Evolutionary conservation across 2,329 filamentous ascomycete species (phyloP).

Genomic region (Fusarium sp.): DNA sequence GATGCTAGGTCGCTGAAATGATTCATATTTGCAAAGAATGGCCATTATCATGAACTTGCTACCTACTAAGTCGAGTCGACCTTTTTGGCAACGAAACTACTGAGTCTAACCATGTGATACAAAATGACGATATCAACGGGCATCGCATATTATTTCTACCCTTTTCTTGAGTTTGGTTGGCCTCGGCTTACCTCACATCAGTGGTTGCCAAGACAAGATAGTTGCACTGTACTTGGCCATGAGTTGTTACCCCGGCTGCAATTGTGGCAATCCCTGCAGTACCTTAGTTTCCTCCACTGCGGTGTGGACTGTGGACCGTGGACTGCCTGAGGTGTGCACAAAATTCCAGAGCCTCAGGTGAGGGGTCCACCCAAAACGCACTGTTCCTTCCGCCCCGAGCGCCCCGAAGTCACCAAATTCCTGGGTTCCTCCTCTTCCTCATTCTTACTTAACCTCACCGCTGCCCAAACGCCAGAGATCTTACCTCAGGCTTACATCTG

Average conservation of each 20-base stretch:
- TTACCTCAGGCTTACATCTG: constrained; percentile 1
- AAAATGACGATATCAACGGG: constrained; percentile 12
- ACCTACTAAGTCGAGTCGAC: not conserved
- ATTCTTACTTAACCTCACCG: constrained; percentile 31
- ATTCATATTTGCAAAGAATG: not conserved
- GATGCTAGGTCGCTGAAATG: constrained; percentile 6
- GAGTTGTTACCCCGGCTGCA: constrained; percentile 9
- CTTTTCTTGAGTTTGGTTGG: not conserved
- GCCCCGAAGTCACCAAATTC: constrained; percentile 30
- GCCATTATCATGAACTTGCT: not conserved
- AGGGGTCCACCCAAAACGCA: constrained; percentile 28
- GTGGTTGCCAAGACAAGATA: constrained; percentile 17
- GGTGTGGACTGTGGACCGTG: not conserved
- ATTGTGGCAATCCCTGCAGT: constrained; percentile 29
- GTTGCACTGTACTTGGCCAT: constrained; percentile 19
- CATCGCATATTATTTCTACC: not conserved
- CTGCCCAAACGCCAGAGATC: constrained; percentile 23
- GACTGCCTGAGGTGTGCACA: constrained; percentile 12
- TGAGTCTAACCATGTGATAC: not conserved
- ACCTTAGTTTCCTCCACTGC: constrained; percentile 9
- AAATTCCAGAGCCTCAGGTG: constrained; percentile 38
- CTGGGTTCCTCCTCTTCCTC: constrained; percentile 21
- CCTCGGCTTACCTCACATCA: constrained; percentile 8
- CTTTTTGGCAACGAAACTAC: not conserved
- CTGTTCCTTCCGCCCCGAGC: constrained; percentile 28